Conservation (phyloP, 768 basidiomycete genomes). For the Panaeolus cyanescens region DNA sequence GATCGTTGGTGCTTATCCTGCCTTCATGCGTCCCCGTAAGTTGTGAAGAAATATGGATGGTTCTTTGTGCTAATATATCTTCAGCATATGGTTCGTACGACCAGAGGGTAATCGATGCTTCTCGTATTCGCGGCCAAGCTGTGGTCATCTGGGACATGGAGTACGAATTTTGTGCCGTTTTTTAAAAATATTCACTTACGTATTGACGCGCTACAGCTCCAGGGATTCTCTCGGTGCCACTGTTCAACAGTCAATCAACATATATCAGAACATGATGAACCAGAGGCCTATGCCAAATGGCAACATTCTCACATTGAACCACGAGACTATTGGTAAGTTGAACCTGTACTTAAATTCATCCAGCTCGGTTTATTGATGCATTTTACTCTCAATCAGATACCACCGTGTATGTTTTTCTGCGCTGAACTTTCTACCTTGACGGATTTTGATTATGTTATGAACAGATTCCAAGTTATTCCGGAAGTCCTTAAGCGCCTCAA, state of each 20-base stretch:
- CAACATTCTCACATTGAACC: conserved; percentile 34
- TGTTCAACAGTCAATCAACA: conserved; percentile 17
- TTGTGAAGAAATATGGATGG: not conserved
- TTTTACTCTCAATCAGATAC: conserved; percentile 15
- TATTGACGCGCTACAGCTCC: conserved; percentile 16
- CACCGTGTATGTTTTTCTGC: conserved; percentile 21
- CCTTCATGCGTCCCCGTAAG: conserved; percentile 44
- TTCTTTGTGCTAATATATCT: not conserved
- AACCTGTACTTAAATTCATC: not conserved
- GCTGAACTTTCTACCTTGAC: not conserved
- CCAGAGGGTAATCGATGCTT: conserved; percentile 28
- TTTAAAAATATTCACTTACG: not conserved
- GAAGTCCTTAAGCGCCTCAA: conserved; percentile 29
- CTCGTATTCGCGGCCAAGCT: conserved; percentile 25
- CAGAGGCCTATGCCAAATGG: conserved; percentile 16
- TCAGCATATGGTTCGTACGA: conserved; percentile 41
- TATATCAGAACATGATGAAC: conserved; percentile 22
- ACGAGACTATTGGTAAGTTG: conserved; percentile 28
- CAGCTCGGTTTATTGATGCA: conserved; percentile 7
- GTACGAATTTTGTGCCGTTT: conserved; percentile 17
- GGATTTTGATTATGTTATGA: not conserved
- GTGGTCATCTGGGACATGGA: conserved; percentile 39
- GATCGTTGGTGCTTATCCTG: conserved; percentile 38
- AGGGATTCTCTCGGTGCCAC: conserved; percentile 29
- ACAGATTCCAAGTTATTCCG: conserved; percentile 28